Conservation (phyloP, 1,284 basidiomycete species). For the Phlebopus sp. region DNA sequence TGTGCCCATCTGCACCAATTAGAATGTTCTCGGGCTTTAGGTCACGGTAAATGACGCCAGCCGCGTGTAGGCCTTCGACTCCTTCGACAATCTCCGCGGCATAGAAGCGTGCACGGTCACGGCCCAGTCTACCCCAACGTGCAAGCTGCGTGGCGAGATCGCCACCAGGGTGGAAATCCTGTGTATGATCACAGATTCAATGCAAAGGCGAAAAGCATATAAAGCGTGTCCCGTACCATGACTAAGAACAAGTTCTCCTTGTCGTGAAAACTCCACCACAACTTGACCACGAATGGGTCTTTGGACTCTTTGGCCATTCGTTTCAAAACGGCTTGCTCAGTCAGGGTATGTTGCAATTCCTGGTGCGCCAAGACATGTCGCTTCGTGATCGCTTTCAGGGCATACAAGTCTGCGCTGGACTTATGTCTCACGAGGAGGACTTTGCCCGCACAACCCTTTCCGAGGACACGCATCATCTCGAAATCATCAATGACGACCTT, state of each 20-base stretch:
- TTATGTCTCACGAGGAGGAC: conserved; percentile 85
- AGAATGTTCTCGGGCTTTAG: conserved; percentile 95
- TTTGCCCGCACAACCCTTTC: conserved; percentile 95
- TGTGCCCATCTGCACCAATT: conserved; percentile 90
- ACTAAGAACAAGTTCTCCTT: conserved; percentile 91
- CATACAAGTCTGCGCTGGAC: conserved; percentile 69
- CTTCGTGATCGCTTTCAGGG: conserved; percentile 96
- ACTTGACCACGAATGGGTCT: conserved; percentile 91
- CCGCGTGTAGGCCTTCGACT: conserved; percentile 84
- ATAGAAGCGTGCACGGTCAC: conserved; percentile 92
- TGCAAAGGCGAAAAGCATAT: conserved; percentile 15
- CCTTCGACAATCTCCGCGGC: conserved; percentile 96
- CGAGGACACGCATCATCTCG: conserved; percentile 93
- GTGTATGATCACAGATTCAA: conserved; percentile 23
- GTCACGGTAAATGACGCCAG: conserved; percentile 87
- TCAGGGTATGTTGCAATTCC: conserved; percentile 92
- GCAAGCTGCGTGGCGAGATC: conserved; percentile 96
- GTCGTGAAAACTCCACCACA: conserved; percentile 97
- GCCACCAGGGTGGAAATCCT: conserved; percentile 95
- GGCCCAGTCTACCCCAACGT: conserved; percentile 88
- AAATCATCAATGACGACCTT: conserved; percentile 87
- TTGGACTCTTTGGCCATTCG: conserved; percentile 78
- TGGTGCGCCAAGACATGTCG: conserved; percentile 93
- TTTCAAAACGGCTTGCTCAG: conserved; percentile 91
- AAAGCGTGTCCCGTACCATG: conserved; percentile 52